Evolutionary conservation across 371 early-diverging fungal genomes (phyloP).

Genomic region (Saksenaea oblongispora): DNA sequence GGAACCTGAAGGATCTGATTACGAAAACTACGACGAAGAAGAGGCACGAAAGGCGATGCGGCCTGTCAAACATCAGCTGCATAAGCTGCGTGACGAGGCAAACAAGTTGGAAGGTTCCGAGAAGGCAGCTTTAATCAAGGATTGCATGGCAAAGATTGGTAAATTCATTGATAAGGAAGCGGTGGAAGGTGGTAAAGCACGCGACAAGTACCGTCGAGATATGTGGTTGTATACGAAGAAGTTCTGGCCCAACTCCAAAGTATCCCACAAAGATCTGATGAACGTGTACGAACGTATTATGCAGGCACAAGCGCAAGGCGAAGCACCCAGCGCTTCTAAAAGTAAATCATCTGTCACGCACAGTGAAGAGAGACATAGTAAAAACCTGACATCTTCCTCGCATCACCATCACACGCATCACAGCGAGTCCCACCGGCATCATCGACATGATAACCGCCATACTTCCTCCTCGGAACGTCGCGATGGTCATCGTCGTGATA

Average conservation of each 20-base stretch:
- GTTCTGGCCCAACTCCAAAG: constrained; percentile 60
- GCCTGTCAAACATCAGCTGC: constrained; percentile 56
- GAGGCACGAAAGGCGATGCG: constrained; percentile 55
- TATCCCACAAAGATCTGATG: constrained; percentile 51
- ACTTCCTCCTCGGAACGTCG: neutral
- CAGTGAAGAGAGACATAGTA: neutral
- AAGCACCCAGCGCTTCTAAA: neutral
- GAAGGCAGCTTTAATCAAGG: constrained; percentile 59
- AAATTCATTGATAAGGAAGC: constrained; percentile 54
- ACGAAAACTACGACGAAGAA: constrained; percentile 57
- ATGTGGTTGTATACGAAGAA: constrained; percentile 65
- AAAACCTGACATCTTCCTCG: neutral
- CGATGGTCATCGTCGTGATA: neutral
- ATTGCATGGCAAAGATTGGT: constrained; percentile 62
- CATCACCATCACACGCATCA: neutral
- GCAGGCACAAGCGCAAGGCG: constrained; percentile 6
- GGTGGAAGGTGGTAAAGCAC: constrained; percentile 10
- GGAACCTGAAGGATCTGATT: constrained; percentile 44
- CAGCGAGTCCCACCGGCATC: neutral
- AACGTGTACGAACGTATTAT: constrained; percentile 53
- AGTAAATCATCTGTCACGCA: neutral
- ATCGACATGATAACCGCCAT: constrained; percentile 1
- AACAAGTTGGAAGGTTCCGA: constrained; percentile 42
- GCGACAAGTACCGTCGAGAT: constrained; percentile 41
- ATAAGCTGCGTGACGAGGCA: constrained; percentile 53